These are phyloP conservation scores for Laburnicola sp. DNA, from an alignment of 2,329 filamentous ascomycete species.

Conservation along the genomic window DNA sequence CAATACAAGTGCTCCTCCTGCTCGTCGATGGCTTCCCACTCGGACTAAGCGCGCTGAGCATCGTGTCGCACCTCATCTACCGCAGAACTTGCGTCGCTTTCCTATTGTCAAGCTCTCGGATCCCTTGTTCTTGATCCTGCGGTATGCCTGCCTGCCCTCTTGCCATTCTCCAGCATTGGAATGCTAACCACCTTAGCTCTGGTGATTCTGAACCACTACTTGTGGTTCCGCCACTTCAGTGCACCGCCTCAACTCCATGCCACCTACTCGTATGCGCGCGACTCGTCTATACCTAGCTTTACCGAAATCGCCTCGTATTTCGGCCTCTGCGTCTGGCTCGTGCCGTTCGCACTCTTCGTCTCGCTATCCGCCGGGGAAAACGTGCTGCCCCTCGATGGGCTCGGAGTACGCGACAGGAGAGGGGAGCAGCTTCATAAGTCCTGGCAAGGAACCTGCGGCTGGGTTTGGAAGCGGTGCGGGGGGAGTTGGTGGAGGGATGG, in stretches of 20 bases:
- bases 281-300: constrained; percentile 73
- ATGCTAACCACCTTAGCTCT: constrained; percentile 57
- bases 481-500: constrained; percentile 22
- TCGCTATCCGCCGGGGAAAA: constrained; percentile 93
- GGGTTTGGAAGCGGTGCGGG: constrained; percentile 36
- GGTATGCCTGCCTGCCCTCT: constrained; percentile 56
- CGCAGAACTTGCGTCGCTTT: constrained; percentile 79
- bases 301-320: constrained; percentile 96
- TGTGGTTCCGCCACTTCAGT: constrained; percentile 96
- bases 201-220: constrained; percentile 86
- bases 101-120: constrained; percentile 83
- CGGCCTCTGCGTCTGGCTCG: constrained; percentile 93
- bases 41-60: constrained; percentile 70
- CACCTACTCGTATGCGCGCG: constrained; percentile 56
- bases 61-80: constrained; percentile 82
- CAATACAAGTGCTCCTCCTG: constrained; percentile 72
- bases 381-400: constrained; percentile 86
- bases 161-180: not conserved
- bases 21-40: constrained; percentile 86
- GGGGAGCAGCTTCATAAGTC: constrained; percentile 53
- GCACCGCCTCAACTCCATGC: constrained; percentile 53
- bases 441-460: constrained; percentile 45
- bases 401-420: constrained; percentile 69
- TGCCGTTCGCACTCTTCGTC: constrained; percentile 93
- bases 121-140: constrained; percentile 82